Percentiles rank a stretch among this genome's conserved stretches.
phyloP scores from a whole-genome alignment of 495 filamentous ascomycete genomes.

The Penicillium manginii region DNA sequence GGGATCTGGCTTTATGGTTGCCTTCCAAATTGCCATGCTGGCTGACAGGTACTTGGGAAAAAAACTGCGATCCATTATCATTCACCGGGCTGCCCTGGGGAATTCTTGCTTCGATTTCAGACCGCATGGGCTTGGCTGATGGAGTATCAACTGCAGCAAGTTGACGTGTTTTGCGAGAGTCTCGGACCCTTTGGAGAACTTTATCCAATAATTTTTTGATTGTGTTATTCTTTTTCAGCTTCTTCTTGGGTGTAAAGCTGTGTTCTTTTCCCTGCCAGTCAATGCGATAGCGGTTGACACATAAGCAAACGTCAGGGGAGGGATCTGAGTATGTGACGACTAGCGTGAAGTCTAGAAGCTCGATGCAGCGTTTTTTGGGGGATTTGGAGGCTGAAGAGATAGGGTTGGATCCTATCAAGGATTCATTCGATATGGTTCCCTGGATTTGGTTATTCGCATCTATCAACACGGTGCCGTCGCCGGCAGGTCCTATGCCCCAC shows the following conservation, averaged over 20 bases:
- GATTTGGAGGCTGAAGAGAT: conserved; percentile 15
- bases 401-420: conserved; percentile 22
- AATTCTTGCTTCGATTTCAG: background rate
- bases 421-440: conserved; percentile 35
- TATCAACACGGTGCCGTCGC: conserved; percentile 32
- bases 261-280: conserved; percentile 30
- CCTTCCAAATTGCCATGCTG: background rate
- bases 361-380: conserved; percentile 35
- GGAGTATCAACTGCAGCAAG: background rate
- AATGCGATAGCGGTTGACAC: conserved; percentile 40
- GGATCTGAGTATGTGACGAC: conserved; percentile 37
- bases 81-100: background rate
- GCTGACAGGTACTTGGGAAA: conserved; percentile 15
- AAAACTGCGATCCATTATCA: conserved; percentile 11
- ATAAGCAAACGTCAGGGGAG: conserved; percentile 34
- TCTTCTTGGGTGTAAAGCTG: conserved; percentile 26
- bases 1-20: background rate
- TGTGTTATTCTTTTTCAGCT: conserved; percentile 19
- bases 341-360: conserved; percentile 44
- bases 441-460: conserved; percentile 45
- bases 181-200: conserved; percentile 10
- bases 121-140: background rate
- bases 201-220: conserved; percentile 24
- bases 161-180: background rate
- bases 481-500: conserved; percentile 28